Evolutionary conservation across 2,329 filamentous ascomycete species (phyloP), one percentile per base, ranked within the genome.

Genomic region (Cytospora leucostoma): DNA sequence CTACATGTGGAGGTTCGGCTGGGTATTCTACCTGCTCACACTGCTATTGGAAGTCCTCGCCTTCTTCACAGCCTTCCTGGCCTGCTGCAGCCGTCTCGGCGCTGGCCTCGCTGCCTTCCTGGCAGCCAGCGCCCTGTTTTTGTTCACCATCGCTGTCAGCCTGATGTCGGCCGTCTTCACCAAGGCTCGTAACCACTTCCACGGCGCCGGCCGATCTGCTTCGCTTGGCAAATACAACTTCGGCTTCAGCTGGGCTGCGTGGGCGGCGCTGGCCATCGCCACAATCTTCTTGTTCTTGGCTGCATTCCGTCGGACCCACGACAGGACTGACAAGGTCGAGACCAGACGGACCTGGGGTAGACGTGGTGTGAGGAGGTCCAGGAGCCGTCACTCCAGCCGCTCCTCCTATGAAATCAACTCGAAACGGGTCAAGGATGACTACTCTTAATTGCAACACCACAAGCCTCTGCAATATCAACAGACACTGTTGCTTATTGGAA

Each of bases 1-100:
- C 79, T 92, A 93, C 77, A 83, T 95, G 73, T 96, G 92, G 79
- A 87, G 94, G 49, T 97, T 97, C 80, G 90, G 92, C 75, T 98
- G 94, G 85, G 92, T 93, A 44, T 95, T 97, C 77, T 91, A 91
- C 79, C 80, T 98, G 62, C 88, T 98, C 68, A 86, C 88, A 19
- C 84, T 97, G 44, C 87, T 97, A 81, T 95, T 96, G 75, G 85
- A 85, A 67, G 82, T 85, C 55, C 62, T 86, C 33, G 85, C 89
- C 66, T 86, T 93, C 73, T 84, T 92, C 75, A 77, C 82, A 12
- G 85, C 87, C 67, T 81, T 92, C 66, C 76, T 93, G 17, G 88
- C 90, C 17, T 87, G 89, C 72, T 91, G 82, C 76, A 87, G 87
- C 38, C 86, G 90, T 62, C 80, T 93, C 1, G 90, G 88, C 53